Percentiles rank a stretch among this genome's conserved stretches.
Conservation (phyloP, 192 early-diverging fungal species). For the Umbelopsis ramanniana region DNA sequence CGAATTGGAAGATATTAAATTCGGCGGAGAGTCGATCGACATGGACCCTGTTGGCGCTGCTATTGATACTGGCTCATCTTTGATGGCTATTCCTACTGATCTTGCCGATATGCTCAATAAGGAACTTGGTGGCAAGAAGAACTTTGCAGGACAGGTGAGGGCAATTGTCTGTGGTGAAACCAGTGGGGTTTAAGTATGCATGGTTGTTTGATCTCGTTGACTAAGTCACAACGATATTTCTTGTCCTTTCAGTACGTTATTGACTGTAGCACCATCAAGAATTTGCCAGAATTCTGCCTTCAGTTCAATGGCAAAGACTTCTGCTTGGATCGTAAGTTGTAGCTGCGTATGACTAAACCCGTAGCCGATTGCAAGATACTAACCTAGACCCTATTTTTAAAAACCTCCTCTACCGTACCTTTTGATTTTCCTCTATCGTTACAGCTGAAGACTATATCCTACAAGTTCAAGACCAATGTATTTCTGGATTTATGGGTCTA, state of each 20-base stretch:
- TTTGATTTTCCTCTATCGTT: not conserved
- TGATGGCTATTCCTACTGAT: slow-evolving; percentile 77
- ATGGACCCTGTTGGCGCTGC: slow-evolving; percentile 74
- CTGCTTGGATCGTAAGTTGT: slow-evolving; percentile 41
- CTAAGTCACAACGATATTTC: not conserved
- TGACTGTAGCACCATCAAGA: slow-evolving; percentile 81
- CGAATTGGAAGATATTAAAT: slow-evolving; percentile 73
- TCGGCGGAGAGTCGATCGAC: slow-evolving; percentile 78
- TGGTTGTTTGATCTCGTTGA: too few relatives aligned
- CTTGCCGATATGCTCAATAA: slow-evolving; percentile 91
- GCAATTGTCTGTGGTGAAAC: slow-evolving; percentile 32
- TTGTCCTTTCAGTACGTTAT: slow-evolving; percentile 48
- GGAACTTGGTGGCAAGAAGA: slow-evolving; percentile 91
- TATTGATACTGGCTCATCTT: slow-evolving; percentile 91
- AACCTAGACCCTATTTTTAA: too few relatives aligned
- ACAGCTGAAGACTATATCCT: slow-evolving; percentile 68
- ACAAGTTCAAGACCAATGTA: slow-evolving; percentile 68
- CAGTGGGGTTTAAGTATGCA: too few relatives aligned
- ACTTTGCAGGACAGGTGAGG: slow-evolving; percentile 76
- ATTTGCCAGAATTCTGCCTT: slow-evolving; percentile 79
- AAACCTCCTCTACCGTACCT: too few relatives aligned
- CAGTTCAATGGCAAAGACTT: slow-evolving; percentile 60
- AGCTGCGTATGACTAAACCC: too few relatives aligned
- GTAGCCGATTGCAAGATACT: too few relatives aligned
- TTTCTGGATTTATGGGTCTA: slow-evolving; percentile 91